These are phyloP conservation scores for Pleurotus platypus DNA, from an alignment of 768 basidiomycete genomes.

Conservation along the genomic window DNA sequence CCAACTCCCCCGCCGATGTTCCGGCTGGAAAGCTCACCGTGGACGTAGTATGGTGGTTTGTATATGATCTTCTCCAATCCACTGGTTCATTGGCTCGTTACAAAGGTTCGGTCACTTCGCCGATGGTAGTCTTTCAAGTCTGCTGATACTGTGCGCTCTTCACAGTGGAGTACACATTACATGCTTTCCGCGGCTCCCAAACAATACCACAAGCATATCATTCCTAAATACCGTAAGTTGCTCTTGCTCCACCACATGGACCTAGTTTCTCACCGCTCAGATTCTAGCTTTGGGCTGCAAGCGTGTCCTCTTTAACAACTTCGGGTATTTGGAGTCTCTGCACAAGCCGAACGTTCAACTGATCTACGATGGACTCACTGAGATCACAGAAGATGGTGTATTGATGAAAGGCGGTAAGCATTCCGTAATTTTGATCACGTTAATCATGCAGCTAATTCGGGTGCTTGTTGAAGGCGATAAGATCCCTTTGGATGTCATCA, in stretches of 20 bases:
- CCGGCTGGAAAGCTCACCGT: background rate
- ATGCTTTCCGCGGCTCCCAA: slow-evolving; percentile 38
- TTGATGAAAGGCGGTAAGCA: slow-evolving; percentile 32
- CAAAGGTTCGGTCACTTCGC: background rate
- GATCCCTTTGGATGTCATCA: slow-evolving; percentile 32
- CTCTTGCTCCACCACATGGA: background rate
- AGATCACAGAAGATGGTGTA: slow-evolving; percentile 38
- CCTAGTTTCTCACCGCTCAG: background rate
- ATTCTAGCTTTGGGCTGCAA: slow-evolving; percentile 47
- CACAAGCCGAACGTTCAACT: slow-evolving; percentile 44
- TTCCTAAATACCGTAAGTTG: slow-evolving; percentile 45
- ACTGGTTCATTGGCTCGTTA: background rate
- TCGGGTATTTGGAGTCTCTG: slow-evolving; percentile 38
- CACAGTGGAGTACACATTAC: slow-evolving; percentile 23
- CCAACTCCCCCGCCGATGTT: background rate
- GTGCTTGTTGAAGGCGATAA: slow-evolving; percentile 22
- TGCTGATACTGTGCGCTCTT: background rate
- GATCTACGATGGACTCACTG: slow-evolving; percentile 35
- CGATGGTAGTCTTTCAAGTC: background rate
- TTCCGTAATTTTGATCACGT: background rate
- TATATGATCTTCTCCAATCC: background rate
- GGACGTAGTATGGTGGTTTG: slow-evolving; percentile 7
- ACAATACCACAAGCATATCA: slow-evolving; percentile 38
- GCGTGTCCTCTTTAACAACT: slow-evolving; percentile 45
- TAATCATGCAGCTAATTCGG: background rate